Evolutionary conservation across 805 yeast genomes (phyloP).

Genomic region (Tanozyma kutaoensis): DNA sequence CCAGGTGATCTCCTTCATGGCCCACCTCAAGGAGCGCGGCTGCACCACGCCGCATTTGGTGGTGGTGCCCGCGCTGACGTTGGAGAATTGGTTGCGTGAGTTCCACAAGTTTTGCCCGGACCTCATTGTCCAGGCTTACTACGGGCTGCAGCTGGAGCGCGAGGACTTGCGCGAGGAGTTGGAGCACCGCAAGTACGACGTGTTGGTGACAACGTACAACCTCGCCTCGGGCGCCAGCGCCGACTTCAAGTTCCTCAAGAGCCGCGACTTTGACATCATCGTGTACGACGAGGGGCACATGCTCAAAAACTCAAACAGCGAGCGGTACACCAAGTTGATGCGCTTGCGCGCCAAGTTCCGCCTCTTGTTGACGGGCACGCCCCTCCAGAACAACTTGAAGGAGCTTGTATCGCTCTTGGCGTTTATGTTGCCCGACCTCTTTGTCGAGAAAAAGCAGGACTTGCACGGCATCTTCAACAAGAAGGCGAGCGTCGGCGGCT

Average conservation of each 20-base stretch:
- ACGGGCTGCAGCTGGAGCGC: conserved; percentile 79
- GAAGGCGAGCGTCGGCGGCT: conserved; percentile 56
- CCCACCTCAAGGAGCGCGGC: conserved; percentile 59
- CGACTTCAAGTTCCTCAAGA: conserved; percentile 68
- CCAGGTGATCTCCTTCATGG: conserved; percentile 87
- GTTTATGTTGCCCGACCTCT: conserved; percentile 77
- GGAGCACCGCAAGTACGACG: conserved; percentile 52
- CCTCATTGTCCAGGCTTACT: conserved; percentile 78
- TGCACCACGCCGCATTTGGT: conserved; percentile 48
- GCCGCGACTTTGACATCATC: conserved; percentile 68
- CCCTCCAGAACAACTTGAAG: conserved; percentile 82
- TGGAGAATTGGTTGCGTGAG: conserved; percentile 96
- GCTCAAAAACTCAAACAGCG: conserved; percentile 81
- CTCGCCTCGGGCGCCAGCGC: conserved; percentile 78
- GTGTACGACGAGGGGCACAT: conserved; percentile 98
- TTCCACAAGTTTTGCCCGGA: conserved; percentile 79
- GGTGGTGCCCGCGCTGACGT: conserved; percentile 91
- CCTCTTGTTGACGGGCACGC: conserved; percentile 88
- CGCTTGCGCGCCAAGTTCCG: conserved; percentile 73
- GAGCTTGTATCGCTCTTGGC: conserved; percentile 86
- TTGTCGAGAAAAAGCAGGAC: conserved; percentile 72
- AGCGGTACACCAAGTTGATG: conserved; percentile 81
- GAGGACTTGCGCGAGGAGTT: conserved; percentile 69
- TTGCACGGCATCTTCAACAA: conserved; percentile 76
- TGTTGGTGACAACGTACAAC: conserved; percentile 87